Evolutionary conservation across 2,329 filamentous ascomycete genomes (phyloP), one percentile per base, ranked within the genome.

Genomic region (Phialophora macrospora): DNA sequence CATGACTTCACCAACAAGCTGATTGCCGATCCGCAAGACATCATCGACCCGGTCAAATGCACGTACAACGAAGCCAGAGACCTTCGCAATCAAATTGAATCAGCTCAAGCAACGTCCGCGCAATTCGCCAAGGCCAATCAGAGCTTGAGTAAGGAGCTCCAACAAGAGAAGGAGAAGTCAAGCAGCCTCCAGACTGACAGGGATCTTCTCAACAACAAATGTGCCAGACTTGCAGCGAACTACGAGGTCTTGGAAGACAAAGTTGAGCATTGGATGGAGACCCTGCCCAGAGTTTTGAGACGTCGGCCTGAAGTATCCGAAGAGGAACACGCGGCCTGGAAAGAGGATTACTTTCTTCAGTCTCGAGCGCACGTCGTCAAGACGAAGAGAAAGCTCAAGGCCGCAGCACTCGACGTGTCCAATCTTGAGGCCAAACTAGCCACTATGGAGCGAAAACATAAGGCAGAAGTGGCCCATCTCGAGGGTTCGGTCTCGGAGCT

Each of bases 11-110:
- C 32, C 14, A 32, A 38, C 30, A 59, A 63, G 54, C 54, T 57
- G 24, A n/a, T 55, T 8, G 34, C 55, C n/a, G 54, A 63, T 32
- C 64, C 63, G 30, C 28, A 38, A n/a, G 52, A 61, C 2, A n/a
- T 55, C 32, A n/a, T 28, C 24, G 24, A 60, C 17, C 48, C 48
- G 11, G 24, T 7, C 9, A 66, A 54, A 9, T 32, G 48, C 55
- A 63, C 62, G 55, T 55, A 60, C 20, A 56, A 66, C 51, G 64
- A 66, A n/a, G 4, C 54, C 24, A 48, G 55, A 38, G 55, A 63
- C 46, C 51, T 63, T 17, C 22, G 22, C 20, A 46, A 28, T 17
- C 26, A 55, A 34, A 14, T 55, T 11, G 28, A 55, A 24, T 8
- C 26, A 20, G 52, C 52, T 17, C 26, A 55, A 22, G 26, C 46